Conservation (phyloP, 495 filamentous ascomycete species). For the Astrothelium subdiscretum region DNA sequence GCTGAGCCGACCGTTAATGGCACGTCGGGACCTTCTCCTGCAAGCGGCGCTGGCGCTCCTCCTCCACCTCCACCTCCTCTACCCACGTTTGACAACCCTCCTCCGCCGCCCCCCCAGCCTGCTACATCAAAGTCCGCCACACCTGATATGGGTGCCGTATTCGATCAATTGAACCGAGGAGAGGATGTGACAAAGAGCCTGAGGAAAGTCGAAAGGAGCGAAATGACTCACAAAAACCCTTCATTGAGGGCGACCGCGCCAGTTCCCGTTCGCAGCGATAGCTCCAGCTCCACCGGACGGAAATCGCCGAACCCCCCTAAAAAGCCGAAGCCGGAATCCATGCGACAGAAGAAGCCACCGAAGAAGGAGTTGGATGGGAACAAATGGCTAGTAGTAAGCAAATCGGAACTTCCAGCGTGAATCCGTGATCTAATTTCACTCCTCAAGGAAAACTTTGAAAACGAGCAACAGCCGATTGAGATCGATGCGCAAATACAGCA, state of each 20-base stretch:
- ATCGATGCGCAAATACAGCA: conserved; percentile 72
- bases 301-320: conserved; percentile 57
- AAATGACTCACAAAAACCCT: conserved; percentile 99
- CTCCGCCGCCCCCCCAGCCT: conserved; percentile 71
- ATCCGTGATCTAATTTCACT: conserved; percentile 4
- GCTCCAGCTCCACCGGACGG: conserved; percentile 39
- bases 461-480: conserved; percentile 50
- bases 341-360: conserved; percentile 86
- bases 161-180: conserved; percentile 81
- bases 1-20: conserved; percentile 31
- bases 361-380: conserved; percentile 88
- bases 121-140: conserved; percentile 21
- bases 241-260: conserved; percentile 60
- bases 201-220: conserved; percentile 79
- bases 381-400: conserved; percentile 75
- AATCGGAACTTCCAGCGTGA: background rate
- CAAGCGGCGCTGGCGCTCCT: conserved; percentile 34
- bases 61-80: conserved; percentile 48
- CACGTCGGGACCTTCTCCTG: conserved; percentile 25
- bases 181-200: conserved; percentile 74
- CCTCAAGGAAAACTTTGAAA: conserved; percentile 83
- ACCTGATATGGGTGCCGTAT: conserved; percentile 69
- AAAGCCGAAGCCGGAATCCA: conserved; percentile 89
- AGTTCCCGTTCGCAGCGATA: conserved; percentile 46
- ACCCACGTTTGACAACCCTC: conserved; percentile 45